These are phyloP conservation scores for Lithospermum erythrorhizon DNA, from an alignment of 257 asterid genomes.

Conservation along the genomic window DNA sequence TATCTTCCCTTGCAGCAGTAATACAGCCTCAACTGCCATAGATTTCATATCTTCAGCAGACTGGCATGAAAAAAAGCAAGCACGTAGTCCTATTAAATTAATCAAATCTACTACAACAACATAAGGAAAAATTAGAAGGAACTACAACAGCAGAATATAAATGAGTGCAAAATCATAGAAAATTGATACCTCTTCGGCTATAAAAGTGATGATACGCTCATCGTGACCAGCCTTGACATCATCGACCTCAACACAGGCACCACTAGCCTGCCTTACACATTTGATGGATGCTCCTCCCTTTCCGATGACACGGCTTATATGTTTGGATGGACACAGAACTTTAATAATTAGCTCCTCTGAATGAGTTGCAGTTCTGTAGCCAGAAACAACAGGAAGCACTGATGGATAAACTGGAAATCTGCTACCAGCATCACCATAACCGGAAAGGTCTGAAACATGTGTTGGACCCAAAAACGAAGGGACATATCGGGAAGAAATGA, in stretches of 20 bases:
- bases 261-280: constrained; percentile 70
- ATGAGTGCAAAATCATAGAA: neutral
- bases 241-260: constrained; percentile 83
- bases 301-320: constrained; percentile 90
- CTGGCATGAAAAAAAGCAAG: constrained; percentile 6
- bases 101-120: neutral
- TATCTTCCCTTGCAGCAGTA: constrained; percentile 78
- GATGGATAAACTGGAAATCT: constrained; percentile 78
- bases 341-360: constrained; percentile 59
- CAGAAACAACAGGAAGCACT: constrained; percentile 68
- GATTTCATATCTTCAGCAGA: constrained; percentile 67
- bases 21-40: constrained; percentile 84
- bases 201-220: constrained; percentile 63
- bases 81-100: neutral
- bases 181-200: constrained; percentile 62
- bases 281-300: constrained; percentile 76
- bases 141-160: neutral
- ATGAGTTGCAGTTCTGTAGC: constrained; percentile 45
- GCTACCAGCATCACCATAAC: constrained; percentile 58
- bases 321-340: constrained; percentile 64
- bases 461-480: constrained; percentile 60
- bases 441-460: constrained; percentile 48
- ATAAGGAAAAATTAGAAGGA: neutral
- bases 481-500: constrained; percentile 40
- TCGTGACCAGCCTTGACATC: constrained; percentile 57